A percentile compares a stretch with the other conserved stretches of the same genome.
Evolutionary conservation across 352 stramenopile genomes (phyloP).

Genomic region (Lagenidium sp.): DNA sequence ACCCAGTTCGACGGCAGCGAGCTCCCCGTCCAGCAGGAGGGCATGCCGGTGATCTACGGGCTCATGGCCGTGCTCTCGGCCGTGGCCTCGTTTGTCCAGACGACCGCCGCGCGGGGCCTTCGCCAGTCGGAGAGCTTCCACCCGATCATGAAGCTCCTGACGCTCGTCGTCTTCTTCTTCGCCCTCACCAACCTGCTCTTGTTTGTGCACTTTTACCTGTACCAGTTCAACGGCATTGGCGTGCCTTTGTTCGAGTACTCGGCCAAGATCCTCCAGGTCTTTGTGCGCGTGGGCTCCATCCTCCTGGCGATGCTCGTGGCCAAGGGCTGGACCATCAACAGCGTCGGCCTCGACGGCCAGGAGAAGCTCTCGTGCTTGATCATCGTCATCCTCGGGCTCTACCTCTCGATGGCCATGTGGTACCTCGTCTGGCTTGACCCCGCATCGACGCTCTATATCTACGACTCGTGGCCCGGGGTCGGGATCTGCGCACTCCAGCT

Average conservation of each 20-base stretch:
- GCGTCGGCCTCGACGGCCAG: slow-evolving; percentile 44
- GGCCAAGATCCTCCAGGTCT: slow-evolving; percentile 57
- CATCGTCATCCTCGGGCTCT: slow-evolving; percentile 43
- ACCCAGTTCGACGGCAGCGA: slow-evolving; percentile 52
- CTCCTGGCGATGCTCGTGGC: slow-evolving; percentile 66
- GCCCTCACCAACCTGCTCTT: slow-evolving; percentile 47
- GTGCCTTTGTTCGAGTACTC: slow-evolving; percentile 60
- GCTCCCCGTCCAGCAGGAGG: slow-evolving; percentile 57
- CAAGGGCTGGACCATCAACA: slow-evolving; percentile 78
- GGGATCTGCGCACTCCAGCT: slow-evolving; percentile 58
- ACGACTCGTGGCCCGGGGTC: slow-evolving; percentile 67
- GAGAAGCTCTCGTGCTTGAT: slow-evolving; percentile 65
- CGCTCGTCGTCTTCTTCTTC: slow-evolving; percentile 53
- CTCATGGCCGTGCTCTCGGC: slow-evolving; percentile 36
- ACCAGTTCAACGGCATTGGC: slow-evolving; percentile 54
- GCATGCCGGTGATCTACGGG: slow-evolving; percentile 39
- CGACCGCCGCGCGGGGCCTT: slow-evolving; percentile 30
- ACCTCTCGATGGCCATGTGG: slow-evolving; percentile 74
- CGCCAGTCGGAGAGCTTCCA: slow-evolving; percentile 65
- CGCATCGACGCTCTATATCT: slow-evolving; percentile 74
- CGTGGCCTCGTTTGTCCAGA: slow-evolving; percentile 23
- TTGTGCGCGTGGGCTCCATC: slow-evolving; percentile 62
- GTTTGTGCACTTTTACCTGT: slow-evolving; percentile 49
- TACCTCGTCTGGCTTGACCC: slow-evolving; percentile 74
- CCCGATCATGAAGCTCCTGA: slow-evolving; percentile 67